Evolutionary conservation across 495 filamentous ascomycete genomes (phyloP), one percentile per base, ranked within the genome.

Genomic region (Aspergillus hancockii): DNA sequence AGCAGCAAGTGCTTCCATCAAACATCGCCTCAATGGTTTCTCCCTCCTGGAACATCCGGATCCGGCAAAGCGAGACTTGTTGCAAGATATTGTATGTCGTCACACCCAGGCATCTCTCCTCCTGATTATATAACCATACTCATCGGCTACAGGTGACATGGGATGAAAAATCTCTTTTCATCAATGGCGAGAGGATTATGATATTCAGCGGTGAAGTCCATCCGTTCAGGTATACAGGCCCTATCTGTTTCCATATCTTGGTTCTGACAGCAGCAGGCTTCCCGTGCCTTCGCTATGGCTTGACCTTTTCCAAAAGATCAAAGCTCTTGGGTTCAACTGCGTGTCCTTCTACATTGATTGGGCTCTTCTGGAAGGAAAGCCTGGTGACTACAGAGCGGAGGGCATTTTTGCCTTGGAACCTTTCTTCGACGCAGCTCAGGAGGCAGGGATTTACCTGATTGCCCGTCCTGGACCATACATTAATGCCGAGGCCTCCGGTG

Each of bases 261-360:
- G 7, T 19, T 45, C 57, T 66, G 22, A 68, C 54, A 10, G 1
- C 3, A 43, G 40, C 16, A 85, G 90, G 59, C 79, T 93, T 6
- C 90, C 90, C 0, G 90, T 93, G 4, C 81, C 86, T 0, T 79
- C 81, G 19, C 76, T 93, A 5, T 91, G 83, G 80, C 78, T 88
- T 43, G 90, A 93, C 66, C 68, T 93, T 31, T 85, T 94, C 64
- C 85, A 92, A 63, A 94, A 94, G 71, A 81, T 91, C 71, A 90
- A 86, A 69, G 87, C 88, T 25, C 67, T 90, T 0, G 90, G 90
- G 1, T 91, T 90, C 72, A 91, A 88, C 59, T 76, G 79, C n/a
- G 85, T 90, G 16, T 89, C 85, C 0, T 89, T 92, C 71, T 91
- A 92, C 64, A 72, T 84, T 16, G 79, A 91, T 62, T 93, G 90